Evolutionary conservation across 306 rosid species (phyloP), one percentile per base, ranked within the genome.

Genomic region (Hippophae gyantsensis): DNA sequence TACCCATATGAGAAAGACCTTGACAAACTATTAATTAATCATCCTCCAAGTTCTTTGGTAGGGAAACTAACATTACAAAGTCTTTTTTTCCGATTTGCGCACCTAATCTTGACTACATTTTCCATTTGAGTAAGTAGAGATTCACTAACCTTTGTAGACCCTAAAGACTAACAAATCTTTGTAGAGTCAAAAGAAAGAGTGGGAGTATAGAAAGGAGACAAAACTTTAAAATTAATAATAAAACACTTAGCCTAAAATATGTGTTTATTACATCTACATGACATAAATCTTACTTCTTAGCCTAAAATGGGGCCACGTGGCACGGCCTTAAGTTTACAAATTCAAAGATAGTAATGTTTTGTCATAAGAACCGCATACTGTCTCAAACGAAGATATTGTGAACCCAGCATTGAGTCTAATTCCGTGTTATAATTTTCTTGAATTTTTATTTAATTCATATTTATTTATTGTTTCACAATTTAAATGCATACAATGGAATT

Each of bases 111-210:
- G 86, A 81, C 38, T 32, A 4, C 74, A 72, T 67, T 47, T 73
- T 82, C 70, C 42, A 59, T 58, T 57, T 51, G 72, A 86, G 88
- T 89, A 74, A 81, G 95, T 79, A 78, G 65, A 65, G 43, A 60
- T 78, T 67, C 81, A 81, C 87, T 79, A 79, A 76, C 92, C 82
- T 69, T 63, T 57, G n/a, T 48, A 57, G 94, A 85, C 90, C 13
- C 12, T 8, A 14, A 12, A 49, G 52, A 9, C 61, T 26, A 58
- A 64, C 44, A 56, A 70, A 72, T 72, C 79, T 61, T 77, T 65
- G 23, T 44, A 48, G 63, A 54, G 48, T 3, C 26, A 8, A 7
- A 13, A 51, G 26, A 43, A 12, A 57, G 50, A 63, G 56, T 27
- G 23, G 43, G 3, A 42, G 7, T 6, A 26, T 2, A 48, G n/a